Evolutionary conservation across 2,329 filamentous ascomycete genomes (phyloP).

Genomic region (Macrophomina tecta): DNA sequence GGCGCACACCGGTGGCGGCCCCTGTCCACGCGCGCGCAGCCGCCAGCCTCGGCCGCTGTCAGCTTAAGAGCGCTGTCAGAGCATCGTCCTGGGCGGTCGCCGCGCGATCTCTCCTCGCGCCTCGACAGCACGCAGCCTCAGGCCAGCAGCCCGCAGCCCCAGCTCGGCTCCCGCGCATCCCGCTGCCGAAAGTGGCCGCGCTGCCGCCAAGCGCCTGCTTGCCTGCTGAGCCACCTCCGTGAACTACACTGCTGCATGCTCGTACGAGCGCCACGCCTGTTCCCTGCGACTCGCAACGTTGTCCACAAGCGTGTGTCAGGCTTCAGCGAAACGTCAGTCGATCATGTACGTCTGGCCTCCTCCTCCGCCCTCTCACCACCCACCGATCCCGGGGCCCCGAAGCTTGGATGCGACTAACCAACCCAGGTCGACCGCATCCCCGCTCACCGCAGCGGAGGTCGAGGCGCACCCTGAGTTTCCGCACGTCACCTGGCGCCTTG

Average conservation of each 20-base stretch:
- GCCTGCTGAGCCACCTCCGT: slow-evolving; percentile 23
- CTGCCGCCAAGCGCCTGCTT: slow-evolving; percentile 13
- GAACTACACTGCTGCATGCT: background rate
- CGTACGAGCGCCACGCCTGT: slow-evolving; percentile 18
- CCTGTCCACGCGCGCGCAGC: slow-evolving; percentile 18
- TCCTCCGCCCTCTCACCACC: background rate
- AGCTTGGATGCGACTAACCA: background rate
- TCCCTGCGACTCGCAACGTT: slow-evolving; percentile 12
- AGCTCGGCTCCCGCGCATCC: slow-evolving; percentile 15
- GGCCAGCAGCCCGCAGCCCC: background rate
- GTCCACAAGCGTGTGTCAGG: slow-evolving; percentile 8
- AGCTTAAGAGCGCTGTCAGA: background rate
- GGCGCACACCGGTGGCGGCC: background rate
- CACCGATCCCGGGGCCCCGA: background rate
- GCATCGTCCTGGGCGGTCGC: too few species aligned
- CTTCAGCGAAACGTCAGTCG: background rate
- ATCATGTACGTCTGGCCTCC: slow-evolving; percentile 22
- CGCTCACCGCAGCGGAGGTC: slow-evolving; percentile 62
- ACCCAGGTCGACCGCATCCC: slow-evolving; percentile 21
- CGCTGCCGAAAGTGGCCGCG: slow-evolving; percentile 20
- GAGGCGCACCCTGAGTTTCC: slow-evolving; percentile 70
- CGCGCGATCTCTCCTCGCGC: too few species aligned
- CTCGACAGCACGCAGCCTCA: background rate
- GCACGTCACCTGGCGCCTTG: slow-evolving; percentile 71
- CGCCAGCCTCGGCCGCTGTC: background rate